Conservation (phyloP, 2,329 filamentous ascomycete genomes). For the Mollisia scopiformis region DNA sequence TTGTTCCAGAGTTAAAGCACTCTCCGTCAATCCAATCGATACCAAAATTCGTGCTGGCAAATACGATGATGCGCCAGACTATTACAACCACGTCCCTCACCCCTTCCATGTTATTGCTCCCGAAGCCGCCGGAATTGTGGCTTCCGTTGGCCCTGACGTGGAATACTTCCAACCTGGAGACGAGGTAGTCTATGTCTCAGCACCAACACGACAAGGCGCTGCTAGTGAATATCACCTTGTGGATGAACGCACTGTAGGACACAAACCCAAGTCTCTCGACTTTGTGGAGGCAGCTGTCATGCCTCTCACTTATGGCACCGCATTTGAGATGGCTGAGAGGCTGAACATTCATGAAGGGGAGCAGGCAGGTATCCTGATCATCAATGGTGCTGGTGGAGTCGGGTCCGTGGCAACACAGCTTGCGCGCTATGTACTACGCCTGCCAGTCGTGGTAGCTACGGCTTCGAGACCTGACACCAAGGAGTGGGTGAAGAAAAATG, state of each 20-base stretch:
- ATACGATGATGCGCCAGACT: conserved; percentile 44
- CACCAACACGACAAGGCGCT: conserved; percentile 43
- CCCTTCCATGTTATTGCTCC: conserved; percentile 45
- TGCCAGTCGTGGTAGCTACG: neutral
- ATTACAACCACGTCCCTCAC: conserved; percentile 34
- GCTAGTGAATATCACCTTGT: conserved; percentile 47
- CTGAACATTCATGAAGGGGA: conserved; percentile 36
- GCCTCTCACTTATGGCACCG: conserved; percentile 47
- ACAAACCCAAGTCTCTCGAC: conserved; percentile 43
- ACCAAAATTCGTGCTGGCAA: conserved; percentile 39
- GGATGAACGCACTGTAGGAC: conserved; percentile 42
- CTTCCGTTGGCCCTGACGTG: conserved; percentile 37
- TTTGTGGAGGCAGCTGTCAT: conserved; percentile 46
- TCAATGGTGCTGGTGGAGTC: conserved; percentile 50
- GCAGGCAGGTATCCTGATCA: conserved; percentile 44
- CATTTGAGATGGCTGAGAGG: conserved; percentile 47
- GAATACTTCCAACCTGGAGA: conserved; percentile 44
- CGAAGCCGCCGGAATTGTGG: conserved; percentile 45
- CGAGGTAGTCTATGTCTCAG: conserved; percentile 46
- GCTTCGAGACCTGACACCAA: too few species aligned
- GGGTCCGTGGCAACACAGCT: conserved; percentile 48
- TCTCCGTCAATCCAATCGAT: conserved; percentile 44
- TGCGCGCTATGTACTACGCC: conserved; percentile 21
- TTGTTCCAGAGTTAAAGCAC: conserved; percentile 38
- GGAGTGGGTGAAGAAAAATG: too few species aligned